Conservation (phyloP, 2,329 filamentous ascomycete species). For the Cercospora janseana region DNA sequence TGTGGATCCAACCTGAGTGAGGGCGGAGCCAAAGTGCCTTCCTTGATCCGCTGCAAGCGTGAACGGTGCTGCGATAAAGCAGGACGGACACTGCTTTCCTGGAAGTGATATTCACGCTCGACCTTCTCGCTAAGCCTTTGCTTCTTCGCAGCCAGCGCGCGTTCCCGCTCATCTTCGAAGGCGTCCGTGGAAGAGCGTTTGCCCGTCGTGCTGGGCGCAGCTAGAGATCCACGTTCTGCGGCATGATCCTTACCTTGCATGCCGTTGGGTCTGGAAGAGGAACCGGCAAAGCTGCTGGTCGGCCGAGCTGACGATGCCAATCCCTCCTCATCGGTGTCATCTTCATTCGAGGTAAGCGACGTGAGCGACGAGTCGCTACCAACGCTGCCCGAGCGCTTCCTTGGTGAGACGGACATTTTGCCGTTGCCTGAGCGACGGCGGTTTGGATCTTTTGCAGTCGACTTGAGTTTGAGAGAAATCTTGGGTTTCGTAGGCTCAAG, state of each 20-base stretch:
- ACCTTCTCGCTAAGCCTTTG: constrained; percentile 34
- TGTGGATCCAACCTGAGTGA: constrained; percentile 27
- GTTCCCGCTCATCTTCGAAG: constrained; percentile 33
- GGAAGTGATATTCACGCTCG: constrained; percentile 31
- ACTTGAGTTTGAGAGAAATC: constrained; percentile 36
- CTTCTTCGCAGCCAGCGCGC: constrained; percentile 35
- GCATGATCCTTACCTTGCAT: constrained; percentile 32
- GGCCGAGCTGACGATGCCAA: constrained; percentile 20
- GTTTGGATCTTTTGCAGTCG: constrained; percentile 26
- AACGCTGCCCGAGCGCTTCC: constrained; percentile 28
- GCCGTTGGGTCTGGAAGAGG: constrained; percentile 22
- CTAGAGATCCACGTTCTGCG: constrained; percentile 32
- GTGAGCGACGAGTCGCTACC: constrained; percentile 37
- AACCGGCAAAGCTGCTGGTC: constrained; percentile 11
- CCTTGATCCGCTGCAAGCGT: constrained; percentile 23
- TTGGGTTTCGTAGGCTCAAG: constrained; percentile 29
- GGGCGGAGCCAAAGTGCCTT: constrained; percentile 26
- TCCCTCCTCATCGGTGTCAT: constrained; percentile 29
- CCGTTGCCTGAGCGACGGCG: constrained; percentile 22
- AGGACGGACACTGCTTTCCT: constrained; percentile 37
- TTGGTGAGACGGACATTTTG: constrained; percentile 31
- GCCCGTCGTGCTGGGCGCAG: constrained; percentile 23
- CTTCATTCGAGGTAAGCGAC: constrained; percentile 38
- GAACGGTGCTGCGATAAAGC: constrained; percentile 19
- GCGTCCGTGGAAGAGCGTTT: constrained; percentile 41